Evolutionary conservation across 371 early-diverging fungal species (phyloP).

Genomic region (Fennellomyces sp.): DNA sequence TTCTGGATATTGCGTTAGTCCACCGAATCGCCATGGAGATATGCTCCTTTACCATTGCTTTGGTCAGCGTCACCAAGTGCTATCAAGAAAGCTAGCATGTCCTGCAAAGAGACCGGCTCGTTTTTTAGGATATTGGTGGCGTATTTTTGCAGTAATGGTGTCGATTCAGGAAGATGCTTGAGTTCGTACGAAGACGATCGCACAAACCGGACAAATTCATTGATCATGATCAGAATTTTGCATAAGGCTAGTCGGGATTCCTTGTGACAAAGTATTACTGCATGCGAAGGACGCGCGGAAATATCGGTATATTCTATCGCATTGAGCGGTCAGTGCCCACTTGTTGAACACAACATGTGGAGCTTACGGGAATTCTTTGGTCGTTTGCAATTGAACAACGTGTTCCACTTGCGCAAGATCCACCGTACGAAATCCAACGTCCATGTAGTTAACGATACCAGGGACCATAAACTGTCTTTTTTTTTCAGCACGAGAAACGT

Average conservation of each 20-base stretch:
- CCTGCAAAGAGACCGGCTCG: slow-evolving; percentile 27
- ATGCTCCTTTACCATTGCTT: not conserved
- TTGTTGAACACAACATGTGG: too few relatives aligned
- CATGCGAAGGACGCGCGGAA: slow-evolving; percentile 28
- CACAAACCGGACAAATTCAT: slow-evolving; percentile 34
- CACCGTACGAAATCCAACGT: slow-evolving; percentile 35
- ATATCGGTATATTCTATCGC: slow-evolving; percentile 18
- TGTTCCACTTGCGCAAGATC: slow-evolving; percentile 41
- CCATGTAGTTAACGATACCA: slow-evolving; percentile 40
- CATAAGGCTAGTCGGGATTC: slow-evolving; percentile 23
- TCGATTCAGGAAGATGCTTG: slow-evolving; percentile 28
- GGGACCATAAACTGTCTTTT: slow-evolving; percentile 41
- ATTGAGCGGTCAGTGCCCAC: too few relatives aligned
- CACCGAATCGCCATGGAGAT: not conserved
- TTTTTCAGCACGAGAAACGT: not conserved
- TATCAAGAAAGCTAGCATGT: slow-evolving; percentile 29
- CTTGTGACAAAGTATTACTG: slow-evolving; percentile 34
- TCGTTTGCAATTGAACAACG: slow-evolving; percentile 32
- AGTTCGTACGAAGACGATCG: slow-evolving; percentile 27
- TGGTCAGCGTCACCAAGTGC: slow-evolving; percentile 19
- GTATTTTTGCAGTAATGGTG: slow-evolving; percentile 25
- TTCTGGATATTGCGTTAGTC: not conserved
- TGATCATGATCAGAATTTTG: slow-evolving; percentile 28
- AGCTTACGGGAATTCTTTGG: slow-evolving; percentile 31
- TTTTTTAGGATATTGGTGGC: slow-evolving; percentile 22